Base-by-base conservation (phyloP, 176 grass and related monocot species). In the Puccinellia tenuiflora region DNA sequence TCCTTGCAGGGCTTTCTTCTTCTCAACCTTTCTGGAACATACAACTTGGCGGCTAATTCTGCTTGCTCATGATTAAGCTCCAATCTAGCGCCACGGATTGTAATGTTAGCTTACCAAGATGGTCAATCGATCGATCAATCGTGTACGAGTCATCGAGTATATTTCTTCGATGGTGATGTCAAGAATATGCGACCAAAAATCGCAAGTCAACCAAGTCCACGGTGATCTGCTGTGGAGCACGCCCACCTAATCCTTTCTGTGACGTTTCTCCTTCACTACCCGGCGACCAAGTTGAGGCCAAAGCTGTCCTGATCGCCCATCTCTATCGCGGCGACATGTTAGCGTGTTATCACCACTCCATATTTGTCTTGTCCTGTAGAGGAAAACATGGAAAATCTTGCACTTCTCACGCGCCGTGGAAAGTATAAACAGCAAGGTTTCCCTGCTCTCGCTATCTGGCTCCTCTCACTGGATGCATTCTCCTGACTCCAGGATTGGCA, bases 171-270 rank as follows among this genome's bases (percentile, higher is more conserved):
- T n/a, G n/a, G n/a, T n/a, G n/a, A n/a, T n/a, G n/a, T n/a, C n/a
- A n/a, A n/a, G n/a, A n/a, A n/a, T n/a, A n/a, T n/a, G n/a, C n/a
- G n/a, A n/a, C n/a, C n/a, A n/a, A n/a, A n/a, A 24, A 29, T 30
- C 38, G 25, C 79, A 74, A 63, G 83, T 83, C 84, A 86, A 40
- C n/a, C 18, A 30, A 79, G 80, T 42, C 79, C 51, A 40, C 74
- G 4, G 47, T 65, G 29, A 82, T 40, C 43, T n/a, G 33, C 61
- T 81, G 15, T 65, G 56, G 54, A 81, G 21, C 0, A 53, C 7
- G 83, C 68, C 64, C 43, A 70, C 83, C 48, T 40, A 78, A 51
- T 80, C 38, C 48, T 59, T 13, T n/a, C 0, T 2, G 59, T 50
- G 68, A 30, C 70, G 24, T 59, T 50, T 63, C 59, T 80, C 42